These are phyloP conservation scores for Lachnellula willkommii DNA, from an alignment of 2,329 filamentous ascomycete genomes.

Conservation along the genomic window DNA sequence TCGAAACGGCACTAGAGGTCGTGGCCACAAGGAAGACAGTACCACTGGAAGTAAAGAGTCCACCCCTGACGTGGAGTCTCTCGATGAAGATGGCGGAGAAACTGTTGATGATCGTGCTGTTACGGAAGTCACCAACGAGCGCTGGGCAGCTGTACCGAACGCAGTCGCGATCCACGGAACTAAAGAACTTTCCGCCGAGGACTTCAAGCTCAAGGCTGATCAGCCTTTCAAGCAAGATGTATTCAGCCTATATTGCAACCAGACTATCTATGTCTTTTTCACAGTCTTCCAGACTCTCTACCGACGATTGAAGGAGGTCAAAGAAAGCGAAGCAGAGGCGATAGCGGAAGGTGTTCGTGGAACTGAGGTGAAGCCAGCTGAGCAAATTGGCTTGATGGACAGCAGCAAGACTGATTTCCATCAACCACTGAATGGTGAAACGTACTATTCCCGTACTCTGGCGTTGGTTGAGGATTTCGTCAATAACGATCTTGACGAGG, in stretches of 20 bases:
- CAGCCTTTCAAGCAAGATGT: conserved; percentile 73
- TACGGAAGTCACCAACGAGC: conserved; percentile 59
- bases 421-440: conserved; percentile 52
- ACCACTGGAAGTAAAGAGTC: conserved; percentile 78
- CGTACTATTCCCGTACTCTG: conserved; percentile 81
- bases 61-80: conserved; percentile 76
- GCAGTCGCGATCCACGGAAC: conserved; percentile 49
- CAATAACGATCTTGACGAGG: conserved; percentile 73
- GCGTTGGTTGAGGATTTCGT: conserved; percentile 84
- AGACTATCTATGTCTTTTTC: conserved; percentile 91
- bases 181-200: conserved; percentile 50
- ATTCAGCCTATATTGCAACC: conserved; percentile 89
- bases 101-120: conserved; percentile 51
- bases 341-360: conserved; percentile 68
- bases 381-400: conserved; percentile 76
- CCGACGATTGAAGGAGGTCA: conserved; percentile 75
- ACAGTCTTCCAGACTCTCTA: conserved; percentile 90
- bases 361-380: conserved; percentile 71
- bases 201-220: conserved; percentile 65
- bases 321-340: conserved; percentile 70
- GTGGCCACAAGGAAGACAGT: conserved; percentile 76
- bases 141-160: conserved; percentile 59
- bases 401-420: conserved; percentile 74
- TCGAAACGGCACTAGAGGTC: conserved; percentile 64
- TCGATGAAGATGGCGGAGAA: conserved; percentile 69